These are phyloP conservation scores for Phlebiopsis flavidoalba DNA, from an alignment of 768 basidiomycete genomes.

Conservation along the genomic window DNA sequence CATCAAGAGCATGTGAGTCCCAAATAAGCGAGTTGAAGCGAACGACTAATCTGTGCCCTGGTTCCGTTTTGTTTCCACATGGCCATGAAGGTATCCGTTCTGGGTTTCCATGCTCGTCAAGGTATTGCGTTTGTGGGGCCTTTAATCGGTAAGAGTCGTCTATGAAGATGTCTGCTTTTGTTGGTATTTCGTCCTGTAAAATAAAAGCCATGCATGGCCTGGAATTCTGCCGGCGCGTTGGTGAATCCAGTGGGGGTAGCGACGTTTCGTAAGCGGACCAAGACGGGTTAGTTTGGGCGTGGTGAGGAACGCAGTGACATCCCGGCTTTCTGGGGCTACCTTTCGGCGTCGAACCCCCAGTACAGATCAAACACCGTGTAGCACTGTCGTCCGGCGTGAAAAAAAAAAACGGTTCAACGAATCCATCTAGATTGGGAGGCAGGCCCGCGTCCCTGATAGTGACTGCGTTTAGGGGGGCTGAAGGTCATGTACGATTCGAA, in stretches of 20 bases:
- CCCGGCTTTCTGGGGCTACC: constrained; percentile 5
- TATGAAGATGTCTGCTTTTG: constrained; percentile 17
- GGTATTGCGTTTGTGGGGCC: constrained; percentile 15
- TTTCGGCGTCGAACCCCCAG: constrained; percentile 14
- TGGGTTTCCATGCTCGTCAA: constrained; percentile 4
- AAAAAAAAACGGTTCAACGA: constrained; percentile 23
- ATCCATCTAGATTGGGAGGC: constrained; percentile 28
- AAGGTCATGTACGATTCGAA: constrained; percentile 33
- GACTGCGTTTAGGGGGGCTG: constrained; percentile 34
- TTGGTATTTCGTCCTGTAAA: constrained; percentile 20
- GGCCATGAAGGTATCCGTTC: constrained; percentile 10
- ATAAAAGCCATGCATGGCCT: constrained; percentile 18
- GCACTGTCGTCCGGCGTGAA: constrained; percentile 14
- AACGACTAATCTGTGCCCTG: no score
- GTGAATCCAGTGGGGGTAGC: constrained; percentile 17
- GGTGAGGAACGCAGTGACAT: constrained; percentile 16
- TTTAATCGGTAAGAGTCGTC: constrained; percentile 22
- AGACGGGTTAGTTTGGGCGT: no score
- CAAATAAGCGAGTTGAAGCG: no score
- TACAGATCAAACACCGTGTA: constrained; percentile 15
- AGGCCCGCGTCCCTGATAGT: constrained; percentile 33
- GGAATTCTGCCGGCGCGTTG: constrained; percentile 20
- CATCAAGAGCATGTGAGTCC: no score
- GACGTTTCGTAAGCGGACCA: constrained; percentile 9
- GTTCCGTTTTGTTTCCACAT: constrained; percentile 22